These are phyloP conservation scores for Serendipita sp. DNA, from an alignment of 768 basidiomycete genomes.

Conservation along the genomic window DNA sequence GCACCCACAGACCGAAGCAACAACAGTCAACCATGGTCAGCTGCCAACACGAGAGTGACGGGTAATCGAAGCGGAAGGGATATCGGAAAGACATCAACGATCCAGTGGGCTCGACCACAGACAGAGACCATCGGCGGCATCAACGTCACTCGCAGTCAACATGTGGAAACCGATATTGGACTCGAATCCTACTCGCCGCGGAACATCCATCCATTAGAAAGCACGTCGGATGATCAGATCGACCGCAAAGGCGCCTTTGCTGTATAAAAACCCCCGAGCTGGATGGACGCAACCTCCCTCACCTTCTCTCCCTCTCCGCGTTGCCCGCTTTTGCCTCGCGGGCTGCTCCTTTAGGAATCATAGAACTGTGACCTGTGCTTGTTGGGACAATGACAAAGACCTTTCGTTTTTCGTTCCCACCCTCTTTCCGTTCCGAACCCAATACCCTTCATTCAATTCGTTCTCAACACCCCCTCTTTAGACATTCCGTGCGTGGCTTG, in stretches of 20 bases:
- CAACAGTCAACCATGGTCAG: not conserved
- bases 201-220: not conserved
- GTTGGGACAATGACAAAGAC: constrained; percentile 1
- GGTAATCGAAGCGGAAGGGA: not conserved
- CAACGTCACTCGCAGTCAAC: constrained; percentile 1
- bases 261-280: not conserved
- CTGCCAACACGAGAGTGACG: not conserved
- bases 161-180: not conserved
- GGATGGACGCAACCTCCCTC: too few relatives aligned
- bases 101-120: constrained; percentile 4
- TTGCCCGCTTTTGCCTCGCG: too few relatives aligned
- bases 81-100: constrained; percentile 3
- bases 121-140: not conserved
- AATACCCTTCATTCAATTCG: not conserved
- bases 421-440: not conserved
- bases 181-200: not conserved
- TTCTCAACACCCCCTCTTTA: not conserved
- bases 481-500: too few relatives aligned
- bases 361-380: too few relatives aligned
- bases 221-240: not conserved
- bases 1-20: not conserved
- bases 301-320: too few relatives aligned
- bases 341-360: too few relatives aligned
- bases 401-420: not conserved
- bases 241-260: not conserved